A percentile compares a stretch with the other conserved stretches of the same genome.
These are phyloP conservation scores for Tulasnella sp. DNA, from an alignment of 768 basidiomycete genomes.

Conservation along the genomic window DNA sequence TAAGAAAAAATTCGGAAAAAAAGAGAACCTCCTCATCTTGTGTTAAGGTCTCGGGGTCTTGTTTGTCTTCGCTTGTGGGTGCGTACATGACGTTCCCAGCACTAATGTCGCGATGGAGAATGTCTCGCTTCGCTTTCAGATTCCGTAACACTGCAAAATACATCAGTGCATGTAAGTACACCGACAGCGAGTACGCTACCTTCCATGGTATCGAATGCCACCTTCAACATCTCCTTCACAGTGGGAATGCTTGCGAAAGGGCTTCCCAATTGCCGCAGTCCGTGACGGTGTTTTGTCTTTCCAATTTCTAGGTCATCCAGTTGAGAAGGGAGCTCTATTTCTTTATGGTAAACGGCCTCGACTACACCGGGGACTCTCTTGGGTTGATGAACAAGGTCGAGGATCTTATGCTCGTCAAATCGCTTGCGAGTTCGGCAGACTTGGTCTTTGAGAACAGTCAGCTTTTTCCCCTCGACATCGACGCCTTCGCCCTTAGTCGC, in stretches of 20 bases:
- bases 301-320: neutral
- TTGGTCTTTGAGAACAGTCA: conserved; percentile 15
- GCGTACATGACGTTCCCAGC: conserved; percentile 18
- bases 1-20: neutral
- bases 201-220: conserved; percentile 17
- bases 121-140: conserved; percentile 16
- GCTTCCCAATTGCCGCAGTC: conserved; percentile 15
- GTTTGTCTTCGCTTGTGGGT: neutral
- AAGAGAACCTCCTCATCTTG: neutral
- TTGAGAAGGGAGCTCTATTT: neutral
- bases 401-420: neutral
- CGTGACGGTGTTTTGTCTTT: conserved; percentile 11
- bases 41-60: conserved; percentile 15
- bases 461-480: neutral
- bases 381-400: conserved; percentile 6
- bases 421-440: neutral
- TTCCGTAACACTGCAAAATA: conserved; percentile 13
- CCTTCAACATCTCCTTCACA: conserved; percentile 13
- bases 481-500: neutral
- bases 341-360: neutral
- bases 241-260: conserved; percentile 22
- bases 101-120: conserved; percentile 26
- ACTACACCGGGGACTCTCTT: conserved; percentile 18
- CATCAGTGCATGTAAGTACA: neutral
- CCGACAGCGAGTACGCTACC: conserved; percentile 1